Conservation (phyloP, 2,329 filamentous ascomycete genomes). For the Aspergillus amoenus region DNA sequence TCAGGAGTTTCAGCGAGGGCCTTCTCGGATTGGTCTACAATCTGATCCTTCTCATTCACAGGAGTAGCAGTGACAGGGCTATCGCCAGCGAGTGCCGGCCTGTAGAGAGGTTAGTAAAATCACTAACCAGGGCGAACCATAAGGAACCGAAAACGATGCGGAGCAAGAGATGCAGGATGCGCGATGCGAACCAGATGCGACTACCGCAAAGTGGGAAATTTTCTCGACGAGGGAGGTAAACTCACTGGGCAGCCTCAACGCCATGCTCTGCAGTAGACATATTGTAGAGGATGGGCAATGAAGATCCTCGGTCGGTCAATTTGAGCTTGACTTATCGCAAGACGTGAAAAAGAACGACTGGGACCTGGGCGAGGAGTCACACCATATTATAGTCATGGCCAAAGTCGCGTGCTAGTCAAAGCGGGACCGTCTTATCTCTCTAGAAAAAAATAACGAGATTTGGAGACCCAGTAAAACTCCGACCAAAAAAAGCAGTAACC, state of each 20-base stretch:
- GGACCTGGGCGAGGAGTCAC: slow-evolving; percentile 17
- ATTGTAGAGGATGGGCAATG: slow-evolving; percentile 12
- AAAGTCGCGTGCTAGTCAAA: slow-evolving; percentile 54
- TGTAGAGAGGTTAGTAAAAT: neutral
- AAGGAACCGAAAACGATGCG: neutral
- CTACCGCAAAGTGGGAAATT: neutral
- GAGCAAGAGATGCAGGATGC: neutral
- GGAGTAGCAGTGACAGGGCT: slow-evolving; percentile 15
- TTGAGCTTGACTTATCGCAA: slow-evolving; percentile 8
- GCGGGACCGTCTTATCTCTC: slow-evolving; percentile 78
- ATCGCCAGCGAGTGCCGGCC: slow-evolving; percentile 21
- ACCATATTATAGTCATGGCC: slow-evolving; percentile 31
- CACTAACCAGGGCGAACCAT: neutral
- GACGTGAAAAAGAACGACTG: slow-evolving; percentile 8
- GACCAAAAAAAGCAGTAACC: slow-evolving; percentile 11
- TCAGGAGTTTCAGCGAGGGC: slow-evolving; percentile 38
- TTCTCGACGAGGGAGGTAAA: neutral
- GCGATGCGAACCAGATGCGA: neutral
- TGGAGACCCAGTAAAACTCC: slow-evolving; percentile 15
- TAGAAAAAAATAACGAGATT: slow-evolving; percentile 22
- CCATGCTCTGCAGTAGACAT: slow-evolving; percentile 29
- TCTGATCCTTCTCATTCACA: slow-evolving; percentile 25
- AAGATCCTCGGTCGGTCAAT: slow-evolving; percentile 7
- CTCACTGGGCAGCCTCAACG: slow-evolving; percentile 30
- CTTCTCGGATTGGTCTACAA: slow-evolving; percentile 32